A percentile compares a stretch with the other conserved stretches of the same genome.
Conservation (phyloP, 2,329 filamentous ascomycete species). For the Alternaria infectoria region DNA sequence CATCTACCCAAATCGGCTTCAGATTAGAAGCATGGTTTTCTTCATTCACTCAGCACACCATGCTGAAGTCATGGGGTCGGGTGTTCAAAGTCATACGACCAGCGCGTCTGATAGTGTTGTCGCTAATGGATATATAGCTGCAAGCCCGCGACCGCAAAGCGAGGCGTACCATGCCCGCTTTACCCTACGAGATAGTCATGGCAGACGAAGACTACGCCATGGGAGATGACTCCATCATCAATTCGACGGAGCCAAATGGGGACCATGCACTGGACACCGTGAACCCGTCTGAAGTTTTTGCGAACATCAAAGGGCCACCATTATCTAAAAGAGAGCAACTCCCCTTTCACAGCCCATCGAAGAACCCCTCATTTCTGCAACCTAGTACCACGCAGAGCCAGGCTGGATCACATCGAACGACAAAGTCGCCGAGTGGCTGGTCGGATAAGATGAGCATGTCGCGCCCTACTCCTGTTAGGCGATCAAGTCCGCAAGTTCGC, state of each 20-base stretch:
- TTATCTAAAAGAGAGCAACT: constrained; percentile 32
- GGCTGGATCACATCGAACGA: constrained; percentile 8
- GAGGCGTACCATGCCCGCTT: constrained; percentile 25
- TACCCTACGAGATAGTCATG: constrained; percentile 23
- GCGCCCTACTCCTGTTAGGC: constrained; percentile 16
- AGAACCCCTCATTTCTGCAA: constrained; percentile 14
- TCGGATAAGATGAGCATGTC: constrained; percentile 35
- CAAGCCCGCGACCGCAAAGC: constrained; percentile 17
- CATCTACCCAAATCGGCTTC: neutral
- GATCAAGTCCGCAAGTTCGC: constrained; percentile 33
- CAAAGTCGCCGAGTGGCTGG: constrained; percentile 18
- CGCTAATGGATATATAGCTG: constrained; percentile 15
- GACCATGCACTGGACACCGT: constrained; percentile 32
- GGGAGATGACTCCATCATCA: constrained; percentile 37
- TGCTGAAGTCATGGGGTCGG: neutral
- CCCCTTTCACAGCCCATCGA: constrained; percentile 33
- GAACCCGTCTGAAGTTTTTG: constrained; percentile 37
- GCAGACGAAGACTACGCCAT: constrained; percentile 40
- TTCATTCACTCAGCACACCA: neutral
- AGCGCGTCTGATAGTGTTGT: neutral
- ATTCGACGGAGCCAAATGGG: constrained; percentile 44
- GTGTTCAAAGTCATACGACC: neutral
- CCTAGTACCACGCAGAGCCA: constrained; percentile 5
- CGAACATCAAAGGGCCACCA: constrained; percentile 17
- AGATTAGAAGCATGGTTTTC: neutral